phyloP scores from a whole-genome alignment of 441 rosid species.

The Capsella rubella region DNA sequence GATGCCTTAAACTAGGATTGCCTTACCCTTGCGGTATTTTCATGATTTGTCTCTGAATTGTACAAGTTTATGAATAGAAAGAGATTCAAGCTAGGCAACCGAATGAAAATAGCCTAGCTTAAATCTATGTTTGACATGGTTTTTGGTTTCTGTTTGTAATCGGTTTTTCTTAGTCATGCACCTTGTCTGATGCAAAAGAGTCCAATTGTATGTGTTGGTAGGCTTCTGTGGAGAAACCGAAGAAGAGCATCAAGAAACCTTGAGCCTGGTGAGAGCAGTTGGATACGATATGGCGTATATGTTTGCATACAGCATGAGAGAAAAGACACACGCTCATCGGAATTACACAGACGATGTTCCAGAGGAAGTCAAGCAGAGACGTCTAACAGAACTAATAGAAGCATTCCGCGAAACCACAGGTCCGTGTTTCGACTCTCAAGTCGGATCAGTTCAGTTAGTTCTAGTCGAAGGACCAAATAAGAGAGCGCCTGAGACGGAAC shows the following conservation, averaged over 20 bases:
- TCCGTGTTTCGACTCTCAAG: slow-evolving; percentile 71
- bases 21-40: not conserved
- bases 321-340: slow-evolving; percentile 90
- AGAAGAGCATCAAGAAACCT: slow-evolving; percentile 80
- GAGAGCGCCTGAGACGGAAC: slow-evolving; percentile 85
- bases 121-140: not conserved
- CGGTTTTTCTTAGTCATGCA: not conserved
- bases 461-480: slow-evolving; percentile 92
- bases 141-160: not conserved
- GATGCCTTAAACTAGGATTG: not conserved
- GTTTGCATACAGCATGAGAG: slow-evolving; percentile 98
- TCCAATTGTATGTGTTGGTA: slow-evolving; percentile 28
- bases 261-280: slow-evolving; percentile 70
- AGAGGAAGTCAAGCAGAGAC: slow-evolving; percentile 85
- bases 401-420: slow-evolving; percentile 85
- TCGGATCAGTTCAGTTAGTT: slow-evolving; percentile 75
- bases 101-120: not conserved
- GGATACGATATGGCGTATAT: slow-evolving; percentile 94
- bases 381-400: slow-evolving; percentile 79
- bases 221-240: slow-evolving; percentile 98
- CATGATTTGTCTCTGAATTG: not conserved
- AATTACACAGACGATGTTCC: slow-evolving; percentile 79
- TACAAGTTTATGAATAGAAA: not conserved
- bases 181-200: not conserved
- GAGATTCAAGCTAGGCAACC: not conserved